A percentile compares a stretch with the other conserved stretches of the same genome.
phyloP scores from a whole-genome alignment of 805 yeast genomes.

The Monosporozyma servazzii region DNA sequence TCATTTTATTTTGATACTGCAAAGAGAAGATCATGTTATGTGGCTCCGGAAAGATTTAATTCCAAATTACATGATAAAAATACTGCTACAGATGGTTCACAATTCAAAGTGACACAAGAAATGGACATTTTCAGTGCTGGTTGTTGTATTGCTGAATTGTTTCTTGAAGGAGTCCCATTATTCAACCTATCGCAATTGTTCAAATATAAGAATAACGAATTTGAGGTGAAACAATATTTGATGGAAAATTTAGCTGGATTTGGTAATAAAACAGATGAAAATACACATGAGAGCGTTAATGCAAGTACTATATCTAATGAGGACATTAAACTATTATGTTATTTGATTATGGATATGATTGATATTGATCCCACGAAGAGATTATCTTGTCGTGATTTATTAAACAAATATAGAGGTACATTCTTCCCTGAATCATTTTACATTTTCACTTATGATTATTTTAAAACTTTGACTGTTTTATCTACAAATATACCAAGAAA shows the following conservation, averaged over 20 bases:
- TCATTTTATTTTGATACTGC: slow-evolving; percentile 90
- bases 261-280: neutral
- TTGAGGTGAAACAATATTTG: slow-evolving; percentile 36
- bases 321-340: slow-evolving; percentile 36
- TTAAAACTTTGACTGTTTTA: slow-evolving; percentile 33
- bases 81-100: slow-evolving; percentile 12
- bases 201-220: slow-evolving; percentile 65
- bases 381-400: slow-evolving; percentile 42
- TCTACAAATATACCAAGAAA: slow-evolving; percentile 16
- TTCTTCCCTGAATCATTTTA: slow-evolving; percentile 65
- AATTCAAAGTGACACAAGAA: slow-evolving; percentile 36
- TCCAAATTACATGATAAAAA: slow-evolving; percentile 12
- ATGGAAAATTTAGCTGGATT: slow-evolving; percentile 31
- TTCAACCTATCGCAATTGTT: slow-evolving; percentile 83
- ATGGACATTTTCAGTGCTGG: slow-evolving; percentile 83
- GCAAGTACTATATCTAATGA: slow-evolving; percentile 13
- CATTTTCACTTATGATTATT: slow-evolving; percentile 59
- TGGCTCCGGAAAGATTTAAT: slow-evolving; percentile 87
- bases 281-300: neutral
- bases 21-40: slow-evolving; percentile 74
- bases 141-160: slow-evolving; percentile 85
- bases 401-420: slow-evolving; percentile 39
- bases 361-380: slow-evolving; percentile 53
- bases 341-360: slow-evolving; percentile 56
- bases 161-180: slow-evolving; percentile 75